Base-by-base conservation (phyloP, 768 basidiomycete species). In the Coprinellus aureogranulatus region DNA sequence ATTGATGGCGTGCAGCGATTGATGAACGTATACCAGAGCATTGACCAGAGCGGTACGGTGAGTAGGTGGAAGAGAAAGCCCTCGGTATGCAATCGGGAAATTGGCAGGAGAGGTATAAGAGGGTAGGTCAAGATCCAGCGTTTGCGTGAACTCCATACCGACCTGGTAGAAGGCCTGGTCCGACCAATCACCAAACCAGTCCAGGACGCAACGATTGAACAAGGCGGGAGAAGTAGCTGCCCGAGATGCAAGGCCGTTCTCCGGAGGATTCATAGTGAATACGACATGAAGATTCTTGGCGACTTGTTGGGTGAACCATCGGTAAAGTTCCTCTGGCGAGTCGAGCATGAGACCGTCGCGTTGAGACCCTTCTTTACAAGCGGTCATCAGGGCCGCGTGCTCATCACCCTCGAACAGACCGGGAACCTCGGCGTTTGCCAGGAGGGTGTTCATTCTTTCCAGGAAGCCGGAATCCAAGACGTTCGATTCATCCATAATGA, bases 341-440 rank as follows among this genome's bases (percentile, higher is more conserved):
- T 98, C 97, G 9, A 99, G 79, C 94, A 99, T 98, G 28, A 98
- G 77, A 11, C 97, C 97, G 62, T 99, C 97, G 14, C 97, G 86
- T 68, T 98, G 95, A n/a, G 97, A 97, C 4, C 97, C 97, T 73
- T 98, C 97, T 70, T 97, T 98, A 77, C 97, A 98, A 1, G 97
- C 94, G 4, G 97, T 98, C 95, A 98, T 98, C 57, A 99, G 78
- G 51, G 95, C 92, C 20, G 96, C 88, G 69, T 98, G 89, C 69
- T 99, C 97, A 65, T 99, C 97, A n/a, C 97, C 97, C 73, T 99
- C 97, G 69, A 99, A 99, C n/a, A 99, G 81, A 72, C 97, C 97
- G 0, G 97, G 97, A n/a, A 99, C 95, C 71, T 99, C 97, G n/a
- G 97, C 97, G 65, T 99, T 99, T 40, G 97, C 97, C 16, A 99